Evolutionary conservation across 106 monocot genomes (phyloP).

Genomic region (Ottelia alismoides): DNA sequence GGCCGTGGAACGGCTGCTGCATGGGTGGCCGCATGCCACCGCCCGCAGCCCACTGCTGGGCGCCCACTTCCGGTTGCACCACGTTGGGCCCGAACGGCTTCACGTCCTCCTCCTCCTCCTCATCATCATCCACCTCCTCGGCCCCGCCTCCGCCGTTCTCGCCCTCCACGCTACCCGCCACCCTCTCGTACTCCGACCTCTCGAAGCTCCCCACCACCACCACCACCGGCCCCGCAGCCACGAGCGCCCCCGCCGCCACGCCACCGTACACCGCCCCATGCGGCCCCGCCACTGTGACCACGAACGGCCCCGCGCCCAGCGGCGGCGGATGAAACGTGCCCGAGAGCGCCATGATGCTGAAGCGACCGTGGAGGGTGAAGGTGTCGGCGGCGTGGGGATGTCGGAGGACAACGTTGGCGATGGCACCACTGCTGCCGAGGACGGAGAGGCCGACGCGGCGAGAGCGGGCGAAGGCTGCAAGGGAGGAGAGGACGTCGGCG

Average conservation of each 20-base stretch:
- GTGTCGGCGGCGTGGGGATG: slow-evolving; percentile 4
- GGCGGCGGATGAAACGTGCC: slow-evolving; percentile 19
- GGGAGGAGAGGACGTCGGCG: slow-evolving; percentile 10
- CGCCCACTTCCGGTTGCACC: too few species aligned
- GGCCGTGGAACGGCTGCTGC: too few species aligned
- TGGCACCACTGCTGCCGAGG: slow-evolving; percentile 13
- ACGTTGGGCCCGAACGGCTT: too few species aligned
- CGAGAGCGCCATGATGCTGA: slow-evolving; percentile 36
- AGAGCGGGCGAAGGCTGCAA: slow-evolving; percentile 19
- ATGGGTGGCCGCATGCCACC: too few species aligned
- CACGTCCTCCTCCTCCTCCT: too few species aligned
- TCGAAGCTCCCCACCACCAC: slow-evolving; percentile 5
- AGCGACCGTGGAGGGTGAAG: slow-evolving; percentile 28
- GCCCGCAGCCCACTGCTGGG: too few species aligned
- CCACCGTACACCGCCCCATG: slow-evolving; percentile 11
- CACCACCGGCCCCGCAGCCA: slow-evolving; percentile 5
- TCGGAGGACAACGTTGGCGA: slow-evolving; percentile 18
- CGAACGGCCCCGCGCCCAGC: not conserved
- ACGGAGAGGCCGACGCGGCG: slow-evolving; percentile 18
- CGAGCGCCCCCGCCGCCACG: not conserved
- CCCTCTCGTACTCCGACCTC: slow-evolving; percentile 5
- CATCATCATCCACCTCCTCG: not conserved
- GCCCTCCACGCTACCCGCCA: not conserved
- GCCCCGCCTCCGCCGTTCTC: not conserved
- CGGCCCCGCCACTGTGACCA: slow-evolving; percentile 13